phyloP scores from a whole-genome alignment of 495 filamentous ascomycete genomes.

The Clavariopsis aquatica region DNA sequence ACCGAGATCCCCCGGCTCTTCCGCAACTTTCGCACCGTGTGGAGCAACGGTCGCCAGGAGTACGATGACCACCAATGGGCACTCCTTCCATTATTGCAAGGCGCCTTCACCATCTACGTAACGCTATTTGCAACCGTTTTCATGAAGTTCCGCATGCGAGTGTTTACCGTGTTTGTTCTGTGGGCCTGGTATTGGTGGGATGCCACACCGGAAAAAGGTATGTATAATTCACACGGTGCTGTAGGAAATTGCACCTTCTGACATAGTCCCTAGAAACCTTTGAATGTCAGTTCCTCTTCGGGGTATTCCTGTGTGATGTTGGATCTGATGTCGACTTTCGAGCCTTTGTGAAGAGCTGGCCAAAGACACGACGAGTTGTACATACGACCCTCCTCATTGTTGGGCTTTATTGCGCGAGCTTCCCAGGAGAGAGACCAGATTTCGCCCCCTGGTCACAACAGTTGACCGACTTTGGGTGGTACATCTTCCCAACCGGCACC shows the following conservation, averaged over 20 bases:
- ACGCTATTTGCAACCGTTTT: conserved; percentile 58
- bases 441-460: conserved; percentile 60
- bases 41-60: conserved; percentile 59
- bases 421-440: conserved; percentile 60
- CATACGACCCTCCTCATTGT: conserved; percentile 50
- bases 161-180: conserved; percentile 52
- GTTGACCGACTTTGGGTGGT: conserved; percentile 50
- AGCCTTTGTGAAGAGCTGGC: conserved; percentile 49
- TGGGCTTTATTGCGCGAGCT: conserved; percentile 61
- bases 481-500: conserved; percentile 58
- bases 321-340: conserved; percentile 56
- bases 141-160: conserved; percentile 57
- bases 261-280: conserved; percentile 51
- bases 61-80: conserved; percentile 72
- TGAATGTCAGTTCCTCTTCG: conserved; percentile 64
- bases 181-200: conserved; percentile 51
- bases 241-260: not conserved
- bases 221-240: not conserved
- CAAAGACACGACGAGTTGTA: conserved; percentile 47
- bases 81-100: conserved; percentile 61
- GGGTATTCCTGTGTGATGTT: conserved; percentile 63
- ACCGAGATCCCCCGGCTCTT: conserved; percentile 50
- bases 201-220: conserved; percentile 14
- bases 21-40: conserved; percentile 55
- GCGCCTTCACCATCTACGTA: conserved; percentile 63